Evolutionary conservation across 2,329 filamentous ascomycete species (phyloP), one percentile per base, ranked within the genome.

Genomic region (Gliomastix tumulicola): DNA sequence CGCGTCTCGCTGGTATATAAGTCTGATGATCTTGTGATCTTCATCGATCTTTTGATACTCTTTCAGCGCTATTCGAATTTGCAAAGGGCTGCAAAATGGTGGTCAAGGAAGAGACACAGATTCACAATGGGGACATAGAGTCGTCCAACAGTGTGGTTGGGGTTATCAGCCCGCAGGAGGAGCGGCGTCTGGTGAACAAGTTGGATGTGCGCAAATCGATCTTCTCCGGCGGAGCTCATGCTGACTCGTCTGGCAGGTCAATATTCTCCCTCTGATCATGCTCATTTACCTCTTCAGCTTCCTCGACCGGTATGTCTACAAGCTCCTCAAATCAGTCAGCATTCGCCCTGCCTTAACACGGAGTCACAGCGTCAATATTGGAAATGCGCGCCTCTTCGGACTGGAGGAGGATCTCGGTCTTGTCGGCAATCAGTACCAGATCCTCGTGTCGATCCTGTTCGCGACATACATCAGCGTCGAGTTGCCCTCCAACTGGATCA

Each of bases 391-490:
- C 9, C 74, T 76, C 37, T 67, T 73, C 42, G 72, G 72, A 15
- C 60, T 77, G 59, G 55, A 82, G 38, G 62, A 65, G 9, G 81
- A 84, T 34, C 58, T 38, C 18, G 52, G 62, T 3, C 62, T 84
- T 42, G 56, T 56, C 27, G 61, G 73, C 45, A 69, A 67, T 4
- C 63, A 84, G 51, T 84, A 84, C 51, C 70, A 76, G 39, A 79
- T 76, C 4, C 76, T 74, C 38, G 59, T 79, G 32, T 70, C 65
- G 41, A 82, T 84, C 38, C 57, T 84, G 17, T 83, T 83, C 50
- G 75, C 79, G 13, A 76, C 76, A 13, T 81, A 81, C 53, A 68
- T 80, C 36, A 61, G 79, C 44, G 80, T 79, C 74, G 76, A 79
- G 57, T 64, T 75, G 6, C 71, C 71, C 0, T 73, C 68, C 46